These are phyloP conservation scores for Apiospora kogelbergensis DNA, from an alignment of 2,329 filamentous ascomycete genomes.

Conservation along the genomic window DNA sequence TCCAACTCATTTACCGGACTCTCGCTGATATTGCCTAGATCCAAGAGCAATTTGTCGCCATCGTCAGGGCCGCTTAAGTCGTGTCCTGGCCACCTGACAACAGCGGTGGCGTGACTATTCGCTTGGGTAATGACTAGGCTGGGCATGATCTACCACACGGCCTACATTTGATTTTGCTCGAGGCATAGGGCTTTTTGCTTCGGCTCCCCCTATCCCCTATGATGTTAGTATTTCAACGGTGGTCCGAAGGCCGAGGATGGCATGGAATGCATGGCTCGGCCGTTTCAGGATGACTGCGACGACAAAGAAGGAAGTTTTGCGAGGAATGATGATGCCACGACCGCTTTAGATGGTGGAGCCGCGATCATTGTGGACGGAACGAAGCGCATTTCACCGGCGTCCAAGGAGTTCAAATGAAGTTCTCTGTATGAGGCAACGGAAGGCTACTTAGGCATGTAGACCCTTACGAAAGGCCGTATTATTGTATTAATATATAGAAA, in stretches of 20 bases:
- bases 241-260: neutral
- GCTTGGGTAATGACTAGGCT: neutral
- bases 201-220: neutral
- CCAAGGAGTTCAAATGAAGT: neutral
- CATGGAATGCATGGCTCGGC: neutral
- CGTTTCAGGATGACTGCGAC: neutral
- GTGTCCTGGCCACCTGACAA: neutral
- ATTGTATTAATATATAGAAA: constrained; percentile 5
- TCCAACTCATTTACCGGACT: constrained; percentile 15
- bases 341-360: neutral
- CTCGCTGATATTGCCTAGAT: constrained; percentile 13
- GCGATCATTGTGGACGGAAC: neutral
- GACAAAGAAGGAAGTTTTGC: neutral
- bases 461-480: neutral
- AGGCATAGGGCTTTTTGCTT: neutral
- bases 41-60: constrained; percentile 8
- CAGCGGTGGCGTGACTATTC: neutral
- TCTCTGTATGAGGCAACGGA: neutral
- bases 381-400: neutral
- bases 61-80: neutral
- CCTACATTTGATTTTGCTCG: neutral
- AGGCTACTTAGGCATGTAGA: neutral
- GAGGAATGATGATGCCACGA: neutral
- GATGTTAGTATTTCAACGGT: neutral
- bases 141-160: neutral